A percentile compares a stretch with the other conserved stretches of the same genome.
Evolutionary conservation across 1,284 basidiomycete species (phyloP).

Genomic region (Ceratobasidium sp.): DNA sequence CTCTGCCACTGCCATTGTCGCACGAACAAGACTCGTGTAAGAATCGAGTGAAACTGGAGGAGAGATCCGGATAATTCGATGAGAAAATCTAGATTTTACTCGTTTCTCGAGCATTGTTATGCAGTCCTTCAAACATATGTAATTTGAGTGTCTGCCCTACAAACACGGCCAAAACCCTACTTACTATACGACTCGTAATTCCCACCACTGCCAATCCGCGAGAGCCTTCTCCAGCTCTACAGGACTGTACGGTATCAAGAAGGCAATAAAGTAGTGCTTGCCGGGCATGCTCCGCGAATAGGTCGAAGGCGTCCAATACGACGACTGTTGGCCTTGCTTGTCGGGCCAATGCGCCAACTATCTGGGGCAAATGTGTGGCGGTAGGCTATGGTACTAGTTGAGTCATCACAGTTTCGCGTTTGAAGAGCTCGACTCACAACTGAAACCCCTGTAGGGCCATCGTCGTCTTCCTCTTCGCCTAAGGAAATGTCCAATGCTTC

Average conservation of each 20-base stretch:
- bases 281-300: slow-evolving; percentile 87
- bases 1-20: background rate
- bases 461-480: slow-evolving; percentile 50
- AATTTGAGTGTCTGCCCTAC: background rate
- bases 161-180: slow-evolving; percentile 41
- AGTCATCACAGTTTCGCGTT: background rate
- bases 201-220: slow-evolving; percentile 85
- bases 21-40: slow-evolving; percentile 1
- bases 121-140: slow-evolving; percentile 63
- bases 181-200: slow-evolving; percentile 73
- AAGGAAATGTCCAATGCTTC: slow-evolving; percentile 48
- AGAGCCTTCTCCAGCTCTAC: slow-evolving; percentile 56
- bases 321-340: slow-evolving; percentile 81
- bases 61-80: slow-evolving; percentile 80
- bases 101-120: slow-evolving; percentile 90
- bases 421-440: slow-evolving; percentile 21
- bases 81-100: slow-evolving; percentile 94
- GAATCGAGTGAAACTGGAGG: slow-evolving; percentile 59
- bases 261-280: slow-evolving; percentile 90
- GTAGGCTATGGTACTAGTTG: slow-evolving; percentile 55
- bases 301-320: slow-evolving; percentile 88
- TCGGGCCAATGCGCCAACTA: slow-evolving; percentile 79
- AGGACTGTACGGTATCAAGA: slow-evolving; percentile 80
- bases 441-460: slow-evolving; percentile 37
- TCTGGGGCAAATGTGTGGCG: slow-evolving; percentile 77